A percentile compares a stretch with the other conserved stretches of the same genome.
Conservation (phyloP, 345 rosid species). For the Lumnitzera littorea region DNA sequence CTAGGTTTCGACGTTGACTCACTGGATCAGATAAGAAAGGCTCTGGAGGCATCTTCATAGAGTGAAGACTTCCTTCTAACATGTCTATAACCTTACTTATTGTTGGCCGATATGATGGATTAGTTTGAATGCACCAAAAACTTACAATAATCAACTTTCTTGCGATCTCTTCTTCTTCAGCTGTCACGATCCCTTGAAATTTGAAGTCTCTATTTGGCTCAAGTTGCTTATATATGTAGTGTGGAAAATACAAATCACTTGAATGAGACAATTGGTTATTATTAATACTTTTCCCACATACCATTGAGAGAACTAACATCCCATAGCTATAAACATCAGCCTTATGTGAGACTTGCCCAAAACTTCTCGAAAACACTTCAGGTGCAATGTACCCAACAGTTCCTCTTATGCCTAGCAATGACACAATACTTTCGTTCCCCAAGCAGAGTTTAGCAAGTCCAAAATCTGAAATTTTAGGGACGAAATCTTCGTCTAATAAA, state of each 20-base stretch:
- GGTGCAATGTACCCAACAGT: conserved; percentile 38
- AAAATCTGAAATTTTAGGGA: conserved; percentile 38
- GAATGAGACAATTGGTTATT: conserved; percentile 3
- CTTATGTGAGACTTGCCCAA: conserved; percentile 32
- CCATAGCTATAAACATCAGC: conserved; percentile 48
- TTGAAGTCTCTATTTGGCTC: conserved; percentile 7
- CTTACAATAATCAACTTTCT: no score
- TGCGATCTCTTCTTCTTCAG: no score
- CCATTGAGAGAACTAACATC: conserved; percentile 37
- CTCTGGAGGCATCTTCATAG: no score
- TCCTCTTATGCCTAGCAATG: conserved; percentile 25
- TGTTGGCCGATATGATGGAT: conserved; percentile 2
- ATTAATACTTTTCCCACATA: conserved; percentile 20
- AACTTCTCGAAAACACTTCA: conserved; percentile 21
- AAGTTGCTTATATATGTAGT: conserved; percentile 21
- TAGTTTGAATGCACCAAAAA: conserved; percentile 11
- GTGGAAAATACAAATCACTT: conserved; percentile 30
- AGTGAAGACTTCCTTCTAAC: no score
- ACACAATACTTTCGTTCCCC: conserved; percentile 21
- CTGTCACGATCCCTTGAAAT: conserved; percentile 3
- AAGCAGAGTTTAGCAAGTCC: conserved; percentile 32
- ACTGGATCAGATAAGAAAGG: no score
- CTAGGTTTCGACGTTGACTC: no score
- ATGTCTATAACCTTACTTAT: no score
- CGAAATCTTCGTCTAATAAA: conserved; percentile 20